A percentile compares a stretch with the other conserved stretches of the same genome.
Conservation (phyloP, 2,329 filamentous ascomycete genomes). For the Aspergillus fischeri region DNA sequence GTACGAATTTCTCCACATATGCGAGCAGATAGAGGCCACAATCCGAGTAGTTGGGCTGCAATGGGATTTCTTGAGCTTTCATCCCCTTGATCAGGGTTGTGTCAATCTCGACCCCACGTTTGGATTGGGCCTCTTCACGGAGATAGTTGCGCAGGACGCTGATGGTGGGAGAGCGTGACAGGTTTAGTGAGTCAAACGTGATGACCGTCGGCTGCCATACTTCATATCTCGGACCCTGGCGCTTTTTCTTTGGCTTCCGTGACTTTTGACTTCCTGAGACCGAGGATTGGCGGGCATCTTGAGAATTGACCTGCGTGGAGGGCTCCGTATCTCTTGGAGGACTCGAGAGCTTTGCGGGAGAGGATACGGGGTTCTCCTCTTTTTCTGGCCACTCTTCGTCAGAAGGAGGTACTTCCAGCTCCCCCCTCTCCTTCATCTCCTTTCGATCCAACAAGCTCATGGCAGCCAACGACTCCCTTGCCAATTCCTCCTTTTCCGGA, state of each 20-base stretch:
- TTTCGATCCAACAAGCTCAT: constrained; percentile 25
- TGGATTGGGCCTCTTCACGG: constrained; percentile 65
- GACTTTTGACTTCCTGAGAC: constrained; percentile 10
- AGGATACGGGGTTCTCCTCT: constrained; percentile 21
- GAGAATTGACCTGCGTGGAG: constrained; percentile 9
- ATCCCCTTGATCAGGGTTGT: constrained; percentile 53
- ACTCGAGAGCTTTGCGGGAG: constrained; percentile 15
- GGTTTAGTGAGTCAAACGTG: constrained; percentile 80
- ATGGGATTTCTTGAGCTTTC: constrained; percentile 70
- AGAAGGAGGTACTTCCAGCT: constrained; percentile 5
- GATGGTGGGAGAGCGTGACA: constrained; percentile 60
- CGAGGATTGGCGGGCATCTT: constrained; percentile 9
- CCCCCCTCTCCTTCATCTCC: not conserved
- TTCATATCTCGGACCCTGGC: constrained; percentile 40
- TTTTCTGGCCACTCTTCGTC: constrained; percentile 29
- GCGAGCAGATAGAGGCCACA: constrained; percentile 84
- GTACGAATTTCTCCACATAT: constrained; percentile 78
- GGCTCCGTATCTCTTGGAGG: constrained; percentile 7
- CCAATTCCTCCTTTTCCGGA: constrained; percentile 19
- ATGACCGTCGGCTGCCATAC: constrained; percentile 66
- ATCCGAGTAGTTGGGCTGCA: constrained; percentile 80
- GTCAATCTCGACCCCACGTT: constrained; percentile 47
- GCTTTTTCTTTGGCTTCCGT: constrained; percentile 27
- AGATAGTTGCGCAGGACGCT: constrained; percentile 72
- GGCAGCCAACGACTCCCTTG: constrained; percentile 24